Evolutionary conservation across 257 asterid genomes (phyloP).

Genomic region (Catharanthus roseus): DNA sequence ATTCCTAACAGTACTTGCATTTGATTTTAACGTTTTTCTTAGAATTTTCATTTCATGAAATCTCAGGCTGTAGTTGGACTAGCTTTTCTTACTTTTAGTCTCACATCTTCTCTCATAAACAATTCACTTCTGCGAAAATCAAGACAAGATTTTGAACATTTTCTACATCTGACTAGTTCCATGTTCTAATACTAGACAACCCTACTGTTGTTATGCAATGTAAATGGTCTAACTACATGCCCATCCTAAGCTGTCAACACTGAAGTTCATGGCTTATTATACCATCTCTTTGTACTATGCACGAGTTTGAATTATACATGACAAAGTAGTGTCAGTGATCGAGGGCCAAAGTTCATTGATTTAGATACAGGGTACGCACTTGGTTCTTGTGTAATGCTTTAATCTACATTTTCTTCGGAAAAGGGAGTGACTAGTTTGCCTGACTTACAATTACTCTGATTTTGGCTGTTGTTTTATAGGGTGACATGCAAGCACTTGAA

Average conservation of each 20-base stretch:
- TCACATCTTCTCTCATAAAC: too few relatives aligned
- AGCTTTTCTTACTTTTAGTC: too few relatives aligned
- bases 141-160: too few relatives aligned
- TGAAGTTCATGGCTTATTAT: not conserved
- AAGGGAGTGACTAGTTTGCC: not conserved
- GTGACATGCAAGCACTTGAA: constrained; percentile 94
- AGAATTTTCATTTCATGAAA: not conserved
- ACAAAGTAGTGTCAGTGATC: not conserved
- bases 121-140: too few relatives aligned
- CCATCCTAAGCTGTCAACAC: not conserved
- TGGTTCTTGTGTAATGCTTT: not conserved
- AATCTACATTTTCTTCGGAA: not conserved
- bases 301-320: not conserved
- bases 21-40: not conserved
- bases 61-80: too few relatives aligned
- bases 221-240: not conserved
- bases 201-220: not conserved
- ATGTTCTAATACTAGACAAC: too few relatives aligned
- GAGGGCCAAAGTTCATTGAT: not conserved
- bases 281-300: too few relatives aligned
- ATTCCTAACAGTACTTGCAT: not conserved
- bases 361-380: not conserved
- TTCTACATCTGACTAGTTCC: too few relatives aligned
- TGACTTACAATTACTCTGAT: constrained; percentile 9
- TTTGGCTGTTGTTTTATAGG: constrained; percentile 42